These are phyloP conservation scores for Ceraceosorus bombacis DNA, from an alignment of 1,284 basidiomycete genomes.

Conservation along the genomic window DNA sequence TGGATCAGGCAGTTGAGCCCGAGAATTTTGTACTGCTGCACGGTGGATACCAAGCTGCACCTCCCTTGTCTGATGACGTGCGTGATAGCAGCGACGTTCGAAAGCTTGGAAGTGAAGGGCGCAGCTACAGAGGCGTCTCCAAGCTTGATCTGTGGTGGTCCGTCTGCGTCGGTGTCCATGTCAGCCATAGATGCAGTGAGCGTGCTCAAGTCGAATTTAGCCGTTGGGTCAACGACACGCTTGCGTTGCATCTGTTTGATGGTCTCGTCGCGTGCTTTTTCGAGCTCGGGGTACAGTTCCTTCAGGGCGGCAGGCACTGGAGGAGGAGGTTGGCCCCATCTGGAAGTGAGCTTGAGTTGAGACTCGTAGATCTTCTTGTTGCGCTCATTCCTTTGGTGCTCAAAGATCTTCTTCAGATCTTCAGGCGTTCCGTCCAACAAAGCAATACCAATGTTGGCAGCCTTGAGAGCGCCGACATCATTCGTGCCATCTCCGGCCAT, in stretches of 20 bases:
- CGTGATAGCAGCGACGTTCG: conserved; percentile 32
- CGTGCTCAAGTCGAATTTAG: conserved; percentile 41
- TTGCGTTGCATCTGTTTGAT: conserved; percentile 30
- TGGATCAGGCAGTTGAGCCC: conserved; percentile 47
- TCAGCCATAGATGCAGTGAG: conserved; percentile 42
- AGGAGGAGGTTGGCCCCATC: conserved; percentile 40
- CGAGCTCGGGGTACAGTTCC: conserved; percentile 41
- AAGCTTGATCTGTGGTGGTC: conserved; percentile 46
- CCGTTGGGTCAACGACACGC: conserved; percentile 27
- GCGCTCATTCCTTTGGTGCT: conserved; percentile 43
- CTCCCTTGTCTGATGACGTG: conserved; percentile 46
- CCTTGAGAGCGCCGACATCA: conserved; percentile 47
- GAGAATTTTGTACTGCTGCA: conserved; percentile 49
- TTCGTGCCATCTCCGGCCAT: conserved; percentile 49
- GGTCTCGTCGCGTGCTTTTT: conserved; percentile 43
- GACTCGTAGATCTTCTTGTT: conserved; percentile 47
- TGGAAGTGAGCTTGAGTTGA: conserved; percentile 37
- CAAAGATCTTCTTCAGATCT: conserved; percentile 43
- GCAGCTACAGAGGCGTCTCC: conserved; percentile 47
- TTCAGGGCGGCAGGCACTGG: conserved; percentile 40
- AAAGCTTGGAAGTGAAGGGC: conserved; percentile 45
- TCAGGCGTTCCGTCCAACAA: conserved; percentile 46
- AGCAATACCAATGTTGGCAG: conserved; percentile 47
- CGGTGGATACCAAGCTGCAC: conserved; percentile 44
- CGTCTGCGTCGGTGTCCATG: conserved; percentile 38